These are phyloP conservation scores for Casuarina glauca DNA, from an alignment of 306 rosid genomes.

Conservation along the genomic window DNA sequence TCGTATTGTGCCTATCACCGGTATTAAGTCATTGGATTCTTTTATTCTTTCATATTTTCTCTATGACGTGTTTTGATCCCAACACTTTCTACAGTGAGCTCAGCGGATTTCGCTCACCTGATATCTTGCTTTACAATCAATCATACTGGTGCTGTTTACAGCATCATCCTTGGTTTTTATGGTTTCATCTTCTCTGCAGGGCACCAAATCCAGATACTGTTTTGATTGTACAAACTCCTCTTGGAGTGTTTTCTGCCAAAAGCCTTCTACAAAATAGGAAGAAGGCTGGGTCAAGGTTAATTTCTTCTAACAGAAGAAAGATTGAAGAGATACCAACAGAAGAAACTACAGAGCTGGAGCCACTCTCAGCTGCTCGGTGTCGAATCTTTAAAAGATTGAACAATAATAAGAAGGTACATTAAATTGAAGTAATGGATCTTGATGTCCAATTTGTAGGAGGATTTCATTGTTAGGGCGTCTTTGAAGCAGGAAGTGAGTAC, in stretches of 20 bases:
- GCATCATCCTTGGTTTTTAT: constrained; percentile 30
- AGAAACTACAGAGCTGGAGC: constrained; percentile 63
- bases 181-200: constrained; percentile 51
- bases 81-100: constrained; percentile 12
- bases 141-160: background rate
- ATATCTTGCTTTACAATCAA: constrained; percentile 1
- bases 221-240: constrained; percentile 89
- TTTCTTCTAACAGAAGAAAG: constrained; percentile 67
- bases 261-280: constrained; percentile 86
- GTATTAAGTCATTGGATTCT: constrained; percentile 46
- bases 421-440: constrained; percentile 6
- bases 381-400: constrained; percentile 73
- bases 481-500: background rate
- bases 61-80: constrained; percentile 3
- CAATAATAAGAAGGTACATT: constrained; percentile 71
- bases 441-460: background rate
- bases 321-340: constrained; percentile 53
- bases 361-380: constrained; percentile 89
- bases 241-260: constrained; percentile 87
- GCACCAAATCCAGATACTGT: constrained; percentile 98
- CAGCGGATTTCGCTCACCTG: background rate
- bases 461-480: background rate
- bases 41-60: constrained; percentile 6
- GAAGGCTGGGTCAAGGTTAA: constrained; percentile 80
- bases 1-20: constrained; percentile 98